A percentile compares a stretch with the other conserved stretches of the same genome.
Evolutionary conservation across 1,284 basidiomycete genomes (phyloP).

Genomic region (Clitocybe nebularis): DNA sequence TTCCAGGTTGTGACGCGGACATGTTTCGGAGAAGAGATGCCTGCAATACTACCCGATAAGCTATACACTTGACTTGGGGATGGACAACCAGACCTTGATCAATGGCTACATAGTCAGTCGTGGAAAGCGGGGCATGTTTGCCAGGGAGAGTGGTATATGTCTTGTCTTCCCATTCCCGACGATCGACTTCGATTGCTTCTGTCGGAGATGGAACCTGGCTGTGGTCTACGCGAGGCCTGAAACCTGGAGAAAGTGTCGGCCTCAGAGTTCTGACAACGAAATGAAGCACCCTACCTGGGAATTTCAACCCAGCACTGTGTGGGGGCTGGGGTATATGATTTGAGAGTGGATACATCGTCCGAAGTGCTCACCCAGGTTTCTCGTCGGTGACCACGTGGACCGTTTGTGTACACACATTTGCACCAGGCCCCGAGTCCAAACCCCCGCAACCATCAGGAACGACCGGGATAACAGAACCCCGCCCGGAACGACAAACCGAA

Average conservation of each 20-base stretch:
- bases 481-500: too few relatives aligned
- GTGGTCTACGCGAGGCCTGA: constrained; percentile 84
- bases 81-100: constrained; percentile 73
- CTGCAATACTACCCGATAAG: too few relatives aligned
- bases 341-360: constrained; percentile 37
- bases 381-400: too few relatives aligned
- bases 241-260: constrained; percentile 41
- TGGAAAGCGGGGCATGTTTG: constrained; percentile 77
- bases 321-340: constrained; percentile 76
- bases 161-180: constrained; percentile 78
- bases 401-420: too few relatives aligned
- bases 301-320: constrained; percentile 71
- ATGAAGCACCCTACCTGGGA: constrained; percentile 23
- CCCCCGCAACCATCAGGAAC: too few relatives aligned
- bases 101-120: constrained; percentile 84
- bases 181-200: constrained; percentile 80
- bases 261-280: too few relatives aligned
- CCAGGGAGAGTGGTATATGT: constrained; percentile 77
- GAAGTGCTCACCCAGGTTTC: too few relatives aligned
- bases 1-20: constrained; percentile 87
- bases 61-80: too few relatives aligned
- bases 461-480: too few relatives aligned
- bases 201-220: constrained; percentile 91
- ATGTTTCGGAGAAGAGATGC: constrained; percentile 83
- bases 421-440: too few relatives aligned